Evolutionary conservation across 116 monocot genomes (phyloP), one percentile per base, ranked within the genome.

Genomic region (Cymodocea nodosa): DNA sequence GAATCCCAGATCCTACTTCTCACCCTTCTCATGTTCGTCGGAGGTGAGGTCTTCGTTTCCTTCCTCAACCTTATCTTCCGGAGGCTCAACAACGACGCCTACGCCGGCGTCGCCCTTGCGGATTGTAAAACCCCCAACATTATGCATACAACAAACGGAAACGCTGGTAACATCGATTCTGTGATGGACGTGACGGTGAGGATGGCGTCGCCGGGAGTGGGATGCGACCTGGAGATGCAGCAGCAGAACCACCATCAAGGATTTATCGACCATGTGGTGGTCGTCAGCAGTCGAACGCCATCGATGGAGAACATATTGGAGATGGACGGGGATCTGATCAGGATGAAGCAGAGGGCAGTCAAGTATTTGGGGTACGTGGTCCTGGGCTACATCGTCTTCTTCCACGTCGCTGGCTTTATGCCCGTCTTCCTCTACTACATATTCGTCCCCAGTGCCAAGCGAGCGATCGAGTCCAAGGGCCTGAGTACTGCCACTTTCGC

Each of bases 11-110:
- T 82, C 50, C 35, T 76, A 0, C 74, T 92, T 48, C 57, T 79
- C 9, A 78, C 72, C 10, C 60, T 92, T 18, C 35, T 87, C 19
- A 82, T 92, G 87, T 75, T 92, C 37, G 5, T 72, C 7, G 82
- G 87, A 0, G 82, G 91, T 0, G 82, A 92, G 25, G 69, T 80
- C 11, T 87, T 87, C 56, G 62, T 70, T 7, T 87, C 80, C 18
- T 62, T 67, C 25, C 72, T 64, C 22, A 36, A 2, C 14, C 52
- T 55, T 4, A 53, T 64, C 15, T 54, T 51, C 56, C 52, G 24
- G 4, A 34, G 39, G 56, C 12, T 53, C 56, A 53, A 39, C 56
- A 53, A 39, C 53, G 3, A 25, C 52, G 18, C 7, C 4, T 19
- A 36, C 18, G 19, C 19, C 10, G 44, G 30, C 30, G 60, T 35